Evolutionary conservation across 805 yeast genomes (phyloP), one percentile per base, ranked within the genome.

Genomic region (Ogataea ganodermae): DNA sequence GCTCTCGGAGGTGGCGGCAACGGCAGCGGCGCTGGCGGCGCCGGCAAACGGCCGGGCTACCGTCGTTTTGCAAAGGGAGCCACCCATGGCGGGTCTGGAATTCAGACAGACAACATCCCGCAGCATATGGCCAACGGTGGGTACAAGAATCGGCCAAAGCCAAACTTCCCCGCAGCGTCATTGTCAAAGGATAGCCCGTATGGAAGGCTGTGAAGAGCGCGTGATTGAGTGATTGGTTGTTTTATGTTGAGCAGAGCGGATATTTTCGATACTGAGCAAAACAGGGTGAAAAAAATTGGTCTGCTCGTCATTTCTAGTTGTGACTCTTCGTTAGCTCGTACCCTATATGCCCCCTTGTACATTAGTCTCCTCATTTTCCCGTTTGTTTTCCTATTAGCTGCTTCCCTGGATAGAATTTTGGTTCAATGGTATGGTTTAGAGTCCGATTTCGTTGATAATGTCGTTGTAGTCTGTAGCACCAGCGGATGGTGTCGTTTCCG

Each of bases 101-200:
- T 47, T 9, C 47, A 30, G 4, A 44, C 49, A 23, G 51, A 48
- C 14, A 53, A 49, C 21, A 44, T 51, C 22, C 59, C 60, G 9
- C 56, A 47, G 27, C 58, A 52, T 28, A 28, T 35, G 35, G 49
- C 48, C 6, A 27, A 44, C 18, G 56, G 57, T 26, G 56, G 58
- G 16, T 61, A 59, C 39, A 60, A 60, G 43, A 56, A 48, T 32
- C 42, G 62, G 18, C 61, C 61, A 3, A 67, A 57, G 35, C 66
- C 65, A 24, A 60, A 60, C 38, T 37, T 72, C 24, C 72, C 76
- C 2, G 67, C 78, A 10, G 73, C 79, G 7, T 67, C 78, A 1
- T 46, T 67, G 28, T 57, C 69, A 4, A 58, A 62, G 35, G 76
- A 72, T 48, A 70, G 77, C 53, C 78, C 80, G 2, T 79, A 77